phyloP scores from a whole-genome alignment of 2,329 filamentous ascomycete species.

The Macrophomina pseudophaseolina region DNA sequence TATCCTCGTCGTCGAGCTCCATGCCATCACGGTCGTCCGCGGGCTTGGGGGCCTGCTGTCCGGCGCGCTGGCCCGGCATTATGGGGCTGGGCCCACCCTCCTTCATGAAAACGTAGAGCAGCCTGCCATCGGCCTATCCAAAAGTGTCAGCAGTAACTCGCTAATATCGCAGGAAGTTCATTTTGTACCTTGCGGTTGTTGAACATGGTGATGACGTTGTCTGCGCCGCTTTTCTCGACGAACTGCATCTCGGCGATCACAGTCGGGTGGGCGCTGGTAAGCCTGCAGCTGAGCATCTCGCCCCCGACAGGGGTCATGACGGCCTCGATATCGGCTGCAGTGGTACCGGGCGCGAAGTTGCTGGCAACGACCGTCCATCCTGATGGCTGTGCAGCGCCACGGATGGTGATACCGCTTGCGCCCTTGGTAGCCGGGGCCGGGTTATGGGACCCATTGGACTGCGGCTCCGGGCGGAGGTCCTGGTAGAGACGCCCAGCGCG shows the following conservation, averaged over 20 bases:
- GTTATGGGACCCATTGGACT: conserved; percentile 34
- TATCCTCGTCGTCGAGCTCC: conserved; percentile 47
- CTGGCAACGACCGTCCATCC: conserved; percentile 71
- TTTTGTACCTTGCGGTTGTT: conserved; percentile 56
- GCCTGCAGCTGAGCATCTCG: conserved; percentile 67
- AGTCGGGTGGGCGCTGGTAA: conserved; percentile 71
- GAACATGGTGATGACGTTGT: conserved; percentile 75
- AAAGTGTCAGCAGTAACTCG: conserved; percentile 2
- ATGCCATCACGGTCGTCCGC: conserved; percentile 44
- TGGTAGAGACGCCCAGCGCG: conserved; percentile 49
- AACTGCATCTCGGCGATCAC: conserved; percentile 81
- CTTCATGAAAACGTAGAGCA: conserved; percentile 76
- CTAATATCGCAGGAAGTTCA: background rate
- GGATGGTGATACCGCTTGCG: conserved; percentile 67
- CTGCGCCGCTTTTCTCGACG: conserved; percentile 71
- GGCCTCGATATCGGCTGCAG: conserved; percentile 80
- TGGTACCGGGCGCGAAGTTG: conserved; percentile 83
- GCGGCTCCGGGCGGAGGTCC: conserved; percentile 44
- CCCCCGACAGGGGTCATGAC: conserved; percentile 77
- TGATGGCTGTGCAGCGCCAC: conserved; percentile 56
- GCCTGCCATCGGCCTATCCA: conserved; percentile 71
- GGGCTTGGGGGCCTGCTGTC: conserved; percentile 29
- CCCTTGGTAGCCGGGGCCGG: conserved; percentile 37
- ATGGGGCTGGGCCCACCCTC: conserved; percentile 42
- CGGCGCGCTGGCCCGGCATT: conserved; percentile 18